Percentiles rank a stretch among this genome's conserved stretches.
Evolutionary conservation across 2,329 filamentous ascomycete species (phyloP).

Genomic region (Xylaria sp.): DNA sequence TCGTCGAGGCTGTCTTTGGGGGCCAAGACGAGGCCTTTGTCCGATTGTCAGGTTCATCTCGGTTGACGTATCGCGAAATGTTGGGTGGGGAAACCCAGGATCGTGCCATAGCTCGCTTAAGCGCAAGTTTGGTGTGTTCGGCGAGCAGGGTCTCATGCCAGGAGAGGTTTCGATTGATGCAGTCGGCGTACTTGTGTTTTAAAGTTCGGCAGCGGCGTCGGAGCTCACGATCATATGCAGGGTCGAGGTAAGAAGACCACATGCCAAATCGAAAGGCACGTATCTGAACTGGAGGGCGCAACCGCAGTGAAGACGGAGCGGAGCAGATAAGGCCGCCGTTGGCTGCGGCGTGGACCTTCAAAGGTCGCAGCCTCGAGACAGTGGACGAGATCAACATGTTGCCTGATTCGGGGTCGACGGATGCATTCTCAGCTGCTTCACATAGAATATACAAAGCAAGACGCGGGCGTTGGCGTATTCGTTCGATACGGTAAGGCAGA

Average conservation of each 20-base stretch:
- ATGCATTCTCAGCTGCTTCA: conserved; percentile 33
- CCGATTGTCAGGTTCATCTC: conserved; percentile 53
- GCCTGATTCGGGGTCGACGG: conserved; percentile 25
- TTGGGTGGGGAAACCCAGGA: conserved; percentile 52
- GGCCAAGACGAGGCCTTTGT: conserved; percentile 47
- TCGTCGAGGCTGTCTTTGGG: background rate
- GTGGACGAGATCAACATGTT: conserved; percentile 52
- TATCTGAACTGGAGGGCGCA: conserved; percentile 52
- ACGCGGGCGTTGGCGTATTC: conserved; percentile 9
- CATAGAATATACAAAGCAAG: conserved; percentile 4
- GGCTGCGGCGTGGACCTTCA: conserved; percentile 39
- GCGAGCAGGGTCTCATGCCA: conserved; percentile 57
- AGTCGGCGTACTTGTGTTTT: conserved; percentile 60
- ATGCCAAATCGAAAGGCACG: conserved; percentile 62
- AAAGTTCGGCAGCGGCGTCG: conserved; percentile 57
- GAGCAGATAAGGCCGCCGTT: conserved; percentile 36
- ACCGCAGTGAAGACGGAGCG: conserved; percentile 37
- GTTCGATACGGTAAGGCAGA: conserved; percentile 1
- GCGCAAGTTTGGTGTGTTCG: conserved; percentile 51
- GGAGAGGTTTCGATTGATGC: conserved; percentile 56
- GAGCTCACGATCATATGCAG: conserved; percentile 55
- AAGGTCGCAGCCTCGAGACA: conserved; percentile 45
- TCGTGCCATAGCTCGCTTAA: conserved; percentile 57
- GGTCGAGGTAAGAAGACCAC: conserved; percentile 58
- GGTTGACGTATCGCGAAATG: conserved; percentile 51